Evolutionary conservation across 139 green algal species (phyloP).

Genomic region (Chlorella sorokiniana): DNA sequence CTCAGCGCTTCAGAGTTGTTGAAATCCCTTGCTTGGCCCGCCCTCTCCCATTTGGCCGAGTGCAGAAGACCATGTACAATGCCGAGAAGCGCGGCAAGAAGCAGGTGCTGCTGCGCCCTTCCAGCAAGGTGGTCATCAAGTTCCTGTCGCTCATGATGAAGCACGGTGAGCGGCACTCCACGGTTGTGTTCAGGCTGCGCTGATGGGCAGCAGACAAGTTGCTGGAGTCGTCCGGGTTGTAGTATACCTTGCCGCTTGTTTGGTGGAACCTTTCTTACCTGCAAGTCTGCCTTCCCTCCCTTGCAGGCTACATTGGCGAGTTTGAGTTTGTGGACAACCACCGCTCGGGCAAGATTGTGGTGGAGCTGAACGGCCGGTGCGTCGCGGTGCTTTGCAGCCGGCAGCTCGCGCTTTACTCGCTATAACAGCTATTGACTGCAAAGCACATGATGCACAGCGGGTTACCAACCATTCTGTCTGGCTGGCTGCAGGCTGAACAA

Average conservation of each 20-base stretch:
- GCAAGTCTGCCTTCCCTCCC: not conserved
- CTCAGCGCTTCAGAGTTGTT: too few species aligned
- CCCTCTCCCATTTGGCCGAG: not conserved
- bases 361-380: constrained; percentile 95
- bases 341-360: constrained; percentile 97
- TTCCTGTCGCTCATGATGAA: constrained; percentile 98
- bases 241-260: too few species aligned
- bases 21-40: not conserved
- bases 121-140: constrained; percentile 99
- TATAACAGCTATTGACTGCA: too few species aligned
- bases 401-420: too few species aligned
- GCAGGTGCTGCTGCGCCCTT: constrained; percentile 92
- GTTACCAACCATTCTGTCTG: too few species aligned
- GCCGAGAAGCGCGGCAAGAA: constrained; percentile 98
- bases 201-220: too few species aligned
- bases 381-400: not conserved
- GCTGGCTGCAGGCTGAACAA: constrained; percentile 96
- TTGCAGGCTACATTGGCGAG: constrained; percentile 98
- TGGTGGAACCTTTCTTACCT: too few species aligned
- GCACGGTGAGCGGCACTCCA: constrained; percentile 61
- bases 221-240: too few species aligned
- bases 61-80: constrained; percentile 96
- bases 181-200: too few species aligned
- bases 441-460: too few species aligned
- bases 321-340: constrained; percentile 99